Conservation (phyloP, 2,329 filamentous ascomycete species). For the Didymella exigua region DNA sequence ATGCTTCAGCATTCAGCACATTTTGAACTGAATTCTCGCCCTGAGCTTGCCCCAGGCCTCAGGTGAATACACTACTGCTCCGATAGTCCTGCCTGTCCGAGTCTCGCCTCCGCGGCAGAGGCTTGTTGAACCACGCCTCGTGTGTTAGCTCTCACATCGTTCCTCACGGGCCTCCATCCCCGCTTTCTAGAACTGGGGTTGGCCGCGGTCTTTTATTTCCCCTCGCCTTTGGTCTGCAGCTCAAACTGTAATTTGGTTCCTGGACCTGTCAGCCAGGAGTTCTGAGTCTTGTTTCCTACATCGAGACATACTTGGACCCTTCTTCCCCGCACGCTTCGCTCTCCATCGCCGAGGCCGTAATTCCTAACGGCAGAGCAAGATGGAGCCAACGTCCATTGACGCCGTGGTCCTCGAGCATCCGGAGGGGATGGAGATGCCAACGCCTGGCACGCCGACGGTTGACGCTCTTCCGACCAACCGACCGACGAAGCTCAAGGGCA, state of each 20-base stretch:
- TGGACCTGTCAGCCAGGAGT: background rate
- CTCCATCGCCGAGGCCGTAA: slow-evolving; percentile 7
- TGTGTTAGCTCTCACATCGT: slow-evolving; percentile 19
- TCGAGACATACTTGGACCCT: slow-evolving; percentile 5
- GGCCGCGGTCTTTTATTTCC: slow-evolving; percentile 15
- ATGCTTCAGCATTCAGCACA: background rate
- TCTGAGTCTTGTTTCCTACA: background rate
- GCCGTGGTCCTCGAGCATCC: slow-evolving; percentile 44
- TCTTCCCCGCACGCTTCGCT: slow-evolving; percentile 20
- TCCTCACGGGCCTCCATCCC: slow-evolving; percentile 20
- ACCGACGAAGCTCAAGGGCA: slow-evolving; percentile 69
- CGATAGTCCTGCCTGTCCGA: background rate
- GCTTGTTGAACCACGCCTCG: slow-evolving; percentile 13
- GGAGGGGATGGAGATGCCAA: slow-evolving; percentile 21
- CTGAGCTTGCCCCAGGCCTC: background rate
- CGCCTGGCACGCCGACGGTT: slow-evolving; percentile 21
- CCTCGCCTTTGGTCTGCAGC: slow-evolving; percentile 7
- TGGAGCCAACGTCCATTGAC: slow-evolving; percentile 49
- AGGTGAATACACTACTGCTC: background rate
- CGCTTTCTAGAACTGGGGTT: slow-evolving; percentile 30
- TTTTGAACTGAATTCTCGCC: background rate
- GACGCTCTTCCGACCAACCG: slow-evolving; percentile 39
- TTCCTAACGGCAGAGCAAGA: slow-evolving; percentile 21
- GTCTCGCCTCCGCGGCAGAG: slow-evolving; percentile 10
- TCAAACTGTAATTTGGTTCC: background rate